phyloP scores from a whole-genome alignment of 768 basidiomycete species.

The Russula griseocarnosa region DNA sequence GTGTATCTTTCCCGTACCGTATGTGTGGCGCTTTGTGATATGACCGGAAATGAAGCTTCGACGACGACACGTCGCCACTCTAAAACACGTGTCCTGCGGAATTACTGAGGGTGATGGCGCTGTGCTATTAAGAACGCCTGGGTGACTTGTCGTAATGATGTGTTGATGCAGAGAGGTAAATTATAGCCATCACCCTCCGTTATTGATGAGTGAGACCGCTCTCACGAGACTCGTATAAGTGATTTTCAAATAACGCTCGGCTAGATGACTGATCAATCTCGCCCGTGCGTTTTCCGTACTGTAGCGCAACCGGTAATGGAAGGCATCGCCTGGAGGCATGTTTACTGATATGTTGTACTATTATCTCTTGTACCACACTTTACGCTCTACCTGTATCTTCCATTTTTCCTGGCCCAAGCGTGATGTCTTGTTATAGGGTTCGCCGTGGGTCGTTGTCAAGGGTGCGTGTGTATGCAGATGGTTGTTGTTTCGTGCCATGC shows the following conservation, averaged over 20 bases:
- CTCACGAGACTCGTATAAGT: too few relatives aligned
- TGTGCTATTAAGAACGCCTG: too few relatives aligned
- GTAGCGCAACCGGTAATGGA: too few relatives aligned
- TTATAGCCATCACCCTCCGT: too few relatives aligned
- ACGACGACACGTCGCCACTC: background rate
- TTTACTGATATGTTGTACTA: background rate
- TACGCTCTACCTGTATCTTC: background rate
- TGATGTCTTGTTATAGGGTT: background rate
- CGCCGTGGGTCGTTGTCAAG: slow-evolving; percentile 14
- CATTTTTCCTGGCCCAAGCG: background rate
- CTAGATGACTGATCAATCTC: background rate
- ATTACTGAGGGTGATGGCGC: too few relatives aligned
- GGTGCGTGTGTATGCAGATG: background rate
- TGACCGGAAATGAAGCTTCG: background rate
- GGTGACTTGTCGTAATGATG: too few relatives aligned
- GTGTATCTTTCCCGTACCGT: background rate
- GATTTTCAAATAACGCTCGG: background rate
- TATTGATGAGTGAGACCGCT: too few relatives aligned
- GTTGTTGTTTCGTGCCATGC: background rate
- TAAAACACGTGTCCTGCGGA: too few relatives aligned
- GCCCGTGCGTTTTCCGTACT: too few relatives aligned
- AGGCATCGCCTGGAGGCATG: background rate
- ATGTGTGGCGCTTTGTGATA: background rate
- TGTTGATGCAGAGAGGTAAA: too few relatives aligned
- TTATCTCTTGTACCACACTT: background rate